Evolutionary conservation across 257 asterid species (phyloP), one percentile per base, ranked within the genome.

Genomic region (Perilla frutescens): DNA sequence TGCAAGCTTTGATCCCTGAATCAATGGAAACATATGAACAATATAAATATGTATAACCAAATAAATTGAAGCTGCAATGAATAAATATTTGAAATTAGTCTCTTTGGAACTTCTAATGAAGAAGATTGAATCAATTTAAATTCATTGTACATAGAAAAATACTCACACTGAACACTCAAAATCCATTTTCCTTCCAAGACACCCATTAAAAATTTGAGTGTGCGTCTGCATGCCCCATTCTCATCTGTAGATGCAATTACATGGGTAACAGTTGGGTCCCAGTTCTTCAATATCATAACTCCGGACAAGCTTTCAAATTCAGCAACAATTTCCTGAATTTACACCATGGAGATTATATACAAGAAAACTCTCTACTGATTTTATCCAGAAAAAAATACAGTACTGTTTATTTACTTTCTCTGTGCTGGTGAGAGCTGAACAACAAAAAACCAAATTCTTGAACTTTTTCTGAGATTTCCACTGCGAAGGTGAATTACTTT

Each of bases 131-230:
- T 62, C 49, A 49, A 45, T 14, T 49, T 8, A 48, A 41, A 48
- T 57, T 36, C 65, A 10, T 32, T 44, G 31, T 12, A 20, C 29
- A 55, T 14, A 59, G 36, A 26, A 26, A 66, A 68, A 8, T 67
- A 84, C 98, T 86, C 66, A 94, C 99, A 94, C 6, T 86, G 78
- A 6, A 87, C 82, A 70, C 83, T 86, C 79, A 94, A 66, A 75
- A 91, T 85, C 99, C 99, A 94, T 86, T 91, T 90, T 64, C 99
- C 99, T 79, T 86, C 93, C 87, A 94, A 71, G 75, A 94, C 80
- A 34, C 97, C 97, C 99, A 88, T 94, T 84, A 94, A 80, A 80
- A 83, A 86, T 67, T 94, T 94, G 76, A 90, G 88, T 66, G 97
- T 94, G 73, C 99, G 82, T 85, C 84, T 86, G 82, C 99, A 90